phyloP scores from a whole-genome alignment of 345 rosid genomes.

The Eucalyptus dawsonii region DNA sequence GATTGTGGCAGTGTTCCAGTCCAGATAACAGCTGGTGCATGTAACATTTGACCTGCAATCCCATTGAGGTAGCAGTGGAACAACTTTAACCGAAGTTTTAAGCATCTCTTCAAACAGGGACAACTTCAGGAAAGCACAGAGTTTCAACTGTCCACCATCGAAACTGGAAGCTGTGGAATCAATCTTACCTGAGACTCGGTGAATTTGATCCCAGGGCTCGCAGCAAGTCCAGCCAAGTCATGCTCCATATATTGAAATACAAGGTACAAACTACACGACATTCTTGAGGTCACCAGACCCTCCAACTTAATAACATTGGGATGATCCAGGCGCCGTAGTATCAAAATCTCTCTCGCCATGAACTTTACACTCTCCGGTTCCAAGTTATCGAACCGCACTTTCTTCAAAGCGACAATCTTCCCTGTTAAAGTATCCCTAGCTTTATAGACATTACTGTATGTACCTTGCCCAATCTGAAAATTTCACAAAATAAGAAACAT shows the following conservation, averaged over 20 bases:
- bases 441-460: slow-evolving; percentile 89
- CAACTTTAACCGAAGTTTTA: not conserved
- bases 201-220: slow-evolving; percentile 58
- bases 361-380: slow-evolving; percentile 84
- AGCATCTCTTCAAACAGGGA: not conserved
- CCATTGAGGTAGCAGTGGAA: not conserved
- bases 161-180: not conserved
- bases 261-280: slow-evolving; percentile 78
- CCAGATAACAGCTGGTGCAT: slow-evolving; percentile 63
- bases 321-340: slow-evolving; percentile 63
- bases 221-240: slow-evolving; percentile 78
- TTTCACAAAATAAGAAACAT: not conserved
- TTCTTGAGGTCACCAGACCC: slow-evolving; percentile 72
- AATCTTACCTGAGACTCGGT: slow-evolving; percentile 52
- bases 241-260: slow-evolving; percentile 76
- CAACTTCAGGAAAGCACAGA: not conserved
- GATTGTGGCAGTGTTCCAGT: slow-evolving; percentile 67
- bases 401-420: slow-evolving; percentile 69
- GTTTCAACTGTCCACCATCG: not conserved
- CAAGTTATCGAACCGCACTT: slow-evolving; percentile 74
- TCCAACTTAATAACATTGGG: slow-evolving; percentile 64
- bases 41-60: slow-evolving; percentile 59
- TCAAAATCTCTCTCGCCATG: slow-evolving; percentile 78
- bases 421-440: slow-evolving; percentile 70
- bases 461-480: slow-evolving; percentile 69